phyloP scores from a whole-genome alignment of 2,329 filamentous ascomycete genomes.

The Tolypocladium guangdongense region DNA sequence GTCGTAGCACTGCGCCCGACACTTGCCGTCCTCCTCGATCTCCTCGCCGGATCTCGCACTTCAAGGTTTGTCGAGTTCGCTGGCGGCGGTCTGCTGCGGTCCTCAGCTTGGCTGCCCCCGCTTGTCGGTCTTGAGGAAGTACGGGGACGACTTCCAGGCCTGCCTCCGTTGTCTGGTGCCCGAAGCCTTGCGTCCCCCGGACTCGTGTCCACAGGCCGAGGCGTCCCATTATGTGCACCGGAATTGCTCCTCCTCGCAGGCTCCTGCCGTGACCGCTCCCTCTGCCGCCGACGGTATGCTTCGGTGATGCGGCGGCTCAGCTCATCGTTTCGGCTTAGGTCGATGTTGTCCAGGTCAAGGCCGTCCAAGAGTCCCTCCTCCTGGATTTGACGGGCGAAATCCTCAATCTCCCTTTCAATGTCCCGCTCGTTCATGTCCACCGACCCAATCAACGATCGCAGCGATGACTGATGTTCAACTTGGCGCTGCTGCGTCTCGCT shows the following conservation, averaged over 20 bases:
- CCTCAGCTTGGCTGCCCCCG: slow-evolving; percentile 30
- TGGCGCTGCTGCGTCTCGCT: slow-evolving; percentile 44
- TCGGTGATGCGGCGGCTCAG: slow-evolving; percentile 85
- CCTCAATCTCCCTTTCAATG: slow-evolving; percentile 79
- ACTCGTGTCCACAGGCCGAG: slow-evolving; percentile 17
- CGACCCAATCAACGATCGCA: slow-evolving; percentile 73
- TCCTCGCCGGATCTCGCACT: slow-evolving; percentile 16
- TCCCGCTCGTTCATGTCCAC: slow-evolving; percentile 67
- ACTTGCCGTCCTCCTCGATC: slow-evolving; percentile 39
- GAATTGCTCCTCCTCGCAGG: slow-evolving; percentile 31
- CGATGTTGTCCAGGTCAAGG: slow-evolving; percentile 79
- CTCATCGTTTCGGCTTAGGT: slow-evolving; percentile 75
- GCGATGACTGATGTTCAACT: slow-evolving; percentile 80
- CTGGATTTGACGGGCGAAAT: slow-evolving; percentile 80
- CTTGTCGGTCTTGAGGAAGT: slow-evolving; percentile 36
- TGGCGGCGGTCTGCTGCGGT: slow-evolving; percentile 39
- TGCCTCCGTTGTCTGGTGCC: slow-evolving; percentile 11
- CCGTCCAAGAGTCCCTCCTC: slow-evolving; percentile 81
- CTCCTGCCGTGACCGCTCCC: slow-evolving; percentile 43
- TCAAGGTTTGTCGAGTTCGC: slow-evolving; percentile 18
- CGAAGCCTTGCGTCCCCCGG: slow-evolving; percentile 16
- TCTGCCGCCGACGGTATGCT: slow-evolving; percentile 70
- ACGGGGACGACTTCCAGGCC: slow-evolving; percentile 23
- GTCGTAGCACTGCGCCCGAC: slow-evolving; percentile 43
- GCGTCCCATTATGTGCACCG: slow-evolving; percentile 20